Evolutionary conservation across 2,329 filamentous ascomycete species (phyloP), one percentile per base, ranked within the genome.

Genomic region (Clathrospora elynae): DNA sequence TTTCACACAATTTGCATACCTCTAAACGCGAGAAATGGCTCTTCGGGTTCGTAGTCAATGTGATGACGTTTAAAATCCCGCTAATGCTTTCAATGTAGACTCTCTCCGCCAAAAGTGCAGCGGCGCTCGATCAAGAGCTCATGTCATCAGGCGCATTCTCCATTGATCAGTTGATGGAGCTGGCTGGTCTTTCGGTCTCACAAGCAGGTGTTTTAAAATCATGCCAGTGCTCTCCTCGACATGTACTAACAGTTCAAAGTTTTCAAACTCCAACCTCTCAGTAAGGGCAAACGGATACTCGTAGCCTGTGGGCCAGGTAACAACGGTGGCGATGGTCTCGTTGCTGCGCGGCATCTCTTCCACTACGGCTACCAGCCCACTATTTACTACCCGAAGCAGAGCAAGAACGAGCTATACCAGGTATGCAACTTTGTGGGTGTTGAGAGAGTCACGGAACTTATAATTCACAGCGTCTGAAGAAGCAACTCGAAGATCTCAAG

Each of bases 111-210:
- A 90, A 93, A 72, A 88, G 90, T 53, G 93, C 93, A 0, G 86
- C 88, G 0, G 87, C 89, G 33, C 81, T 99, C 12, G 93, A 99
- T 68, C 85, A 88, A 70, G 92, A 99, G 67, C 84, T 99, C 50
- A 97, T 99, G 91, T 88, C 83, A 65, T 83, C 85, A 1, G 82
- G 83, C 25, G 90, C 88, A 6, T 99, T 96, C 73, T 95, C 90
- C 8, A 81, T 99, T 41, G 93, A 97, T 66, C 93, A 99, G 72
- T 77, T 99, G 34, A 97, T 99, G 93, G 93, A 97, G 68, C 76
- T 99, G 6, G 93, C 93, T 29, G 93, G 93, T 0, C 79, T 99
- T 0, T 91, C 90, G 1, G 90, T 97, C 17, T 92, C 92, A 9
- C 90, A 97, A 77, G 90, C 87, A 35, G 84, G 90, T 91, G 66